These are phyloP conservation scores for Colletotrichum sojae DNA, from an alignment of 2,329 filamentous ascomycete genomes.

Conservation along the genomic window DNA sequence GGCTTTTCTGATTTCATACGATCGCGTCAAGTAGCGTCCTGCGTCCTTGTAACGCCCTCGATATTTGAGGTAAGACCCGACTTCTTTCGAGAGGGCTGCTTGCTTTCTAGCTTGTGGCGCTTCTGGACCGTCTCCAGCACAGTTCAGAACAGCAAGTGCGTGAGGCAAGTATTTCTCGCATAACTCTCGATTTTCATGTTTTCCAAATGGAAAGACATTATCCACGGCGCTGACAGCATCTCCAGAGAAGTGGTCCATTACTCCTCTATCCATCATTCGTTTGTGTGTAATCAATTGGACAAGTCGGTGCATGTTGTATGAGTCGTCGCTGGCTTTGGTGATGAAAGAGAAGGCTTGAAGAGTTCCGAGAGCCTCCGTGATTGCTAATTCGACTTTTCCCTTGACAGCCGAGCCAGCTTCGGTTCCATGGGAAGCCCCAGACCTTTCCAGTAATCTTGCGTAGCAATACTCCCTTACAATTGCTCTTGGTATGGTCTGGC, in stretches of 20 bases:
- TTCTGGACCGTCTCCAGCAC: too few relatives aligned
- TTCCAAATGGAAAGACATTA: fast-evolving
- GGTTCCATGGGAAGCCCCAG: too few relatives aligned
- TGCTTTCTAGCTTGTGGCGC: background rate
- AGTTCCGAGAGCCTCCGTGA: constrained; percentile 40
- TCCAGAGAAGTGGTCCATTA: constrained; percentile 31
- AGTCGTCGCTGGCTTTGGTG: constrained; percentile 28
- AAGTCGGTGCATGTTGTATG: constrained; percentile 51
- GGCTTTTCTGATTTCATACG: background rate
- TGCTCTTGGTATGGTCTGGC: constrained; percentile 52
- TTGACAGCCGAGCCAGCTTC: constrained; percentile 18
- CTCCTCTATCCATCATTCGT: constrained; percentile 44
- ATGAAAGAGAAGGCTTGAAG: constrained; percentile 51
- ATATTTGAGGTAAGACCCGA: fast-evolving
- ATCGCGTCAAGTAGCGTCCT: background rate
- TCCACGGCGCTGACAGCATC: constrained; percentile 45
- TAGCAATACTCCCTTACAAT: constrained; percentile 47
- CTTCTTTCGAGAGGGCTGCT: background rate
- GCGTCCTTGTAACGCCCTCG: background rate
- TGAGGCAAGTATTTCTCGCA: background rate
- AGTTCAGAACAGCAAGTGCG: background rate
- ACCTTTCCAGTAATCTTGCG: background rate
- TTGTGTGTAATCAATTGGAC: constrained; percentile 51
- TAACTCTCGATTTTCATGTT: background rate
- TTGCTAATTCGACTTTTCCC: constrained; percentile 10